phyloP scores from a whole-genome alignment of 495 filamentous ascomycete species.

The Hypoxylon fragiforme region DNA sequence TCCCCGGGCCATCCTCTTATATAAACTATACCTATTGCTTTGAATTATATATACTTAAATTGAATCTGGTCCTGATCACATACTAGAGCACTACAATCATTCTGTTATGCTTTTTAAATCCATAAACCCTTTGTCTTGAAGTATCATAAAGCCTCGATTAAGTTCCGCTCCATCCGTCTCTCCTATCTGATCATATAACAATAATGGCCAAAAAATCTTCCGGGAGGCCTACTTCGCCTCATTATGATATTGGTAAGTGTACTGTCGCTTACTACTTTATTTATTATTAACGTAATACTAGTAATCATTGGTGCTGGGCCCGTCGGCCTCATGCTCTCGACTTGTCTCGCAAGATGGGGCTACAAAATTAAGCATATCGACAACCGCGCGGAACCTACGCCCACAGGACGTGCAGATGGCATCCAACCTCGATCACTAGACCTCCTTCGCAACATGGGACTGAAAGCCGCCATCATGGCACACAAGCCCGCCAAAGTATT shows the following conservation, averaged over 20 bases:
- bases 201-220: neutral
- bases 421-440: slow-evolving; percentile 81
- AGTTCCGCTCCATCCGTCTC: no score
- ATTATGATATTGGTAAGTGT: slow-evolving; percentile 39
- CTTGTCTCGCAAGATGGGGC: slow-evolving; percentile 73
- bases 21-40: slow-evolving; percentile 8
- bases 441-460: slow-evolving; percentile 70
- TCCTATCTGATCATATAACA: neutral
- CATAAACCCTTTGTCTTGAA: no score
- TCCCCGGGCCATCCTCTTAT: slow-evolving; percentile 4
- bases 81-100: no score
- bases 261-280: neutral
- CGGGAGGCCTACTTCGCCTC: slow-evolving; percentile 23
- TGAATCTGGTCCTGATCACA: no score
- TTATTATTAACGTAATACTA: slow-evolving; percentile 24
- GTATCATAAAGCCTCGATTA: no score
- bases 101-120: no score
- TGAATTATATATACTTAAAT: slow-evolving; percentile 13
- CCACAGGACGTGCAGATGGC: slow-evolving; percentile 76
- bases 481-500: slow-evolving; percentile 71
- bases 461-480: slow-evolving; percentile 76
- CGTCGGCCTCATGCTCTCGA: slow-evolving; percentile 84
- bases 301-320: slow-evolving; percentile 90
- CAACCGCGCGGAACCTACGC: slow-evolving; percentile 67
- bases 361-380: slow-evolving; percentile 73